These are phyloP conservation scores for Globisporangium uncinulatum DNA, from an alignment of 352 stramenopile species.

Conservation along the genomic window DNA sequence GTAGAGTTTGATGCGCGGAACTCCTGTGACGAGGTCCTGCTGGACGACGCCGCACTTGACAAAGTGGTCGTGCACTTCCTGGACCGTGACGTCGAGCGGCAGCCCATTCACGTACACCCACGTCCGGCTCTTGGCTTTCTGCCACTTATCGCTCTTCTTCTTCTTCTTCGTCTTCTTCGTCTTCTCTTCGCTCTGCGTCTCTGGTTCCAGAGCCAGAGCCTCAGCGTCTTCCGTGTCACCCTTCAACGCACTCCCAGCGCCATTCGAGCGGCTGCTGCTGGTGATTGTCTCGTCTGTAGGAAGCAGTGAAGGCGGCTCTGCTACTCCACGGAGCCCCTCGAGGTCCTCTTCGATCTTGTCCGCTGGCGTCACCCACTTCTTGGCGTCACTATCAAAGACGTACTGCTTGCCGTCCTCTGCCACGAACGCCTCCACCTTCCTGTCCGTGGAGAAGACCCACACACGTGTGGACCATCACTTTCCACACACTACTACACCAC, in stretches of 20 bases:
- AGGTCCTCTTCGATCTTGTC: slow-evolving; percentile 73
- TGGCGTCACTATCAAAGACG: slow-evolving; percentile 58
- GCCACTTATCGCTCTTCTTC: slow-evolving; percentile 74
- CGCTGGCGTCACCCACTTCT: slow-evolving; percentile 63
- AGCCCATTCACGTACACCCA: slow-evolving; percentile 97
- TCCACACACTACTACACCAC: too few relatives aligned
- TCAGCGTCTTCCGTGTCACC: slow-evolving; percentile 5
- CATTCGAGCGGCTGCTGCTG: too few relatives aligned
- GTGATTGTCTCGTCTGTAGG: too few relatives aligned
- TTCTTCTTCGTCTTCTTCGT: slow-evolving; percentile 51
- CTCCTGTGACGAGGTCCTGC: slow-evolving; percentile 88
- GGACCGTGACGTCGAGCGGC: slow-evolving; percentile 86
- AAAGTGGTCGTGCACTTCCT: slow-evolving; percentile 94
- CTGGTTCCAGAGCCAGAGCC: slow-evolving; percentile 16
- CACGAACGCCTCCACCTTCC: slow-evolving; percentile 36
- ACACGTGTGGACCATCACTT: too few relatives aligned
- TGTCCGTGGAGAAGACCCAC: slow-evolving; percentile 6
- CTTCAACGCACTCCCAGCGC: slow-evolving; percentile 11
- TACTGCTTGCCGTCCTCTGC: slow-evolving; percentile 70
- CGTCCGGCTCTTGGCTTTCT: slow-evolving; percentile 82
- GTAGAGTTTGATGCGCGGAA: slow-evolving; percentile 96
- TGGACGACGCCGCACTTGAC: slow-evolving; percentile 93
- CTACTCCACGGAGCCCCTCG: slow-evolving; percentile 43
- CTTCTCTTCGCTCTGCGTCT: slow-evolving; percentile 32
- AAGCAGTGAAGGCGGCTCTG: too few relatives aligned